These are phyloP conservation scores for Coprinopsis marcescibilis DNA, from an alignment of 768 basidiomycete genomes.

Conservation along the genomic window DNA sequence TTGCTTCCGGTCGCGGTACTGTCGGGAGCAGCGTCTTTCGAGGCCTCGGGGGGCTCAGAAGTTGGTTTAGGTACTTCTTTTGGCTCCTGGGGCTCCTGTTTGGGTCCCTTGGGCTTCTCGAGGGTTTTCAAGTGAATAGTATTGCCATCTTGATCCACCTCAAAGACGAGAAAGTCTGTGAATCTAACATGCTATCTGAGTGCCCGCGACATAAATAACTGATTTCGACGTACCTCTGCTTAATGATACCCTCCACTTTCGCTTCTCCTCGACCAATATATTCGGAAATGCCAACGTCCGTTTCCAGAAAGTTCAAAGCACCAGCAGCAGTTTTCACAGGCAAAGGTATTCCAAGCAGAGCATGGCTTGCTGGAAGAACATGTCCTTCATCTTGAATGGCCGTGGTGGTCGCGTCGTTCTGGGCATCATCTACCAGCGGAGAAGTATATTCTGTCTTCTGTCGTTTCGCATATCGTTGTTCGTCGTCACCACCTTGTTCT, in stretches of 20 bases:
- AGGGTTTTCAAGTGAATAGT: slow-evolving; percentile 80
- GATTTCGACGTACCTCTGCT: slow-evolving; percentile 68
- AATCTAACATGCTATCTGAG: slow-evolving; percentile 48
- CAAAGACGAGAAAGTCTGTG: slow-evolving; percentile 94
- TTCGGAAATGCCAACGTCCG: slow-evolving; percentile 86
- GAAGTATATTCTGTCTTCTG: slow-evolving; percentile 29
- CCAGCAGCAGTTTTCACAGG: slow-evolving; percentile 45
- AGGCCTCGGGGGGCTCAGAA: slow-evolving; percentile 12
- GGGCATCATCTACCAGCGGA: slow-evolving; percentile 6
- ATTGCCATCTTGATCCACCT: slow-evolving; percentile 77
- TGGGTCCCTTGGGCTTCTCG: slow-evolving; percentile 56
- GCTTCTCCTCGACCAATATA: slow-evolving; percentile 69
- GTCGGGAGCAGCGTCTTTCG: slow-evolving; percentile 1
- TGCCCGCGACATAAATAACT: slow-evolving; percentile 1
- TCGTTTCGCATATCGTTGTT: slow-evolving; percentile 41
- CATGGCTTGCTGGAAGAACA: slow-evolving; percentile 70
- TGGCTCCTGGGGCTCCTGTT: slow-evolving; percentile 27
- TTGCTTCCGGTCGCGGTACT: slow-evolving; percentile 6
- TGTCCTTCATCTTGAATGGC: slow-evolving; percentile 15
- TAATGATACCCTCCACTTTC: slow-evolving; percentile 88
- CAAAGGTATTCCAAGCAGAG: slow-evolving; percentile 53
- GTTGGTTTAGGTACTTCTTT: slow-evolving; percentile 14
- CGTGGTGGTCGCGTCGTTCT: neutral
- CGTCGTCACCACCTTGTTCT: slow-evolving; percentile 42
- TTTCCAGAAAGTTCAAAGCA: slow-evolving; percentile 60